These are phyloP conservation scores for Chimonanthus praecox DNA, from an alignment of 164 flowering plant species.

Conservation along the genomic window DNA sequence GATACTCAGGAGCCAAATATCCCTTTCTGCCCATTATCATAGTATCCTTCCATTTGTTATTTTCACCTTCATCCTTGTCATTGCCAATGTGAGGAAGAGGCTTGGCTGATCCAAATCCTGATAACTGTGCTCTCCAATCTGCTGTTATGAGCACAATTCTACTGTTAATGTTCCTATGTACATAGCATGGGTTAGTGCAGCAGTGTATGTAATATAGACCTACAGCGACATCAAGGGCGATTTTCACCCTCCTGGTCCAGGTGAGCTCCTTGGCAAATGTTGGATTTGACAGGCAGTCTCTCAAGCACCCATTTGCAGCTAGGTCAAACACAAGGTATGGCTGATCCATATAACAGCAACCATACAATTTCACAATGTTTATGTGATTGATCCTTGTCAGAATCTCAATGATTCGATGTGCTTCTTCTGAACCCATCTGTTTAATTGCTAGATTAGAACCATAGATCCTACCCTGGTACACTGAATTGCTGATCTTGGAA, in stretches of 20 bases:
- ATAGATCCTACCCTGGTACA: conserved; percentile 36
- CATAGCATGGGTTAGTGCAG: conserved; percentile 48
- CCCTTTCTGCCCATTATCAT: conserved; percentile 27
- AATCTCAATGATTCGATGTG: conserved; percentile 31
- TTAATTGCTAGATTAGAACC: conserved; percentile 44
- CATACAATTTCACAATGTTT: conserved; percentile 47
- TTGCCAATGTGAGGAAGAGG: conserved; percentile 16
- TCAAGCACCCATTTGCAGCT: conserved; percentile 47
- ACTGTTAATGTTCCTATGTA: conserved; percentile 40
- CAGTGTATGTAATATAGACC: conserved; percentile 62
- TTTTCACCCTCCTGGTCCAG: conserved; percentile 48
- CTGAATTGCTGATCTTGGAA: conserved; percentile 30
- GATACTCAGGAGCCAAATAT: conserved; percentile 49
- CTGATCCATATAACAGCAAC: conserved; percentile 39
- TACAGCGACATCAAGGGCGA: conserved; percentile 51
- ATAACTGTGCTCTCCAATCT: conserved; percentile 57
- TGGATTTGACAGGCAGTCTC: conserved; percentile 34
- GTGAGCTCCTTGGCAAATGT: conserved; percentile 20
- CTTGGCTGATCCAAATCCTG: conserved; percentile 32
- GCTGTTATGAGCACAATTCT: conserved; percentile 39
- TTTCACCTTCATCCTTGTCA: neutral
- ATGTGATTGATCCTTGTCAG: conserved; percentile 57
- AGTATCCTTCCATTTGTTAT: conserved; percentile 7
- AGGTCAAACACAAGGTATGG: conserved; percentile 51
- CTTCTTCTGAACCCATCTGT: conserved; percentile 44